Base-by-base conservation (phyloP, 2,329 filamentous ascomycete species). In the Arthroderma sp. region DNA sequence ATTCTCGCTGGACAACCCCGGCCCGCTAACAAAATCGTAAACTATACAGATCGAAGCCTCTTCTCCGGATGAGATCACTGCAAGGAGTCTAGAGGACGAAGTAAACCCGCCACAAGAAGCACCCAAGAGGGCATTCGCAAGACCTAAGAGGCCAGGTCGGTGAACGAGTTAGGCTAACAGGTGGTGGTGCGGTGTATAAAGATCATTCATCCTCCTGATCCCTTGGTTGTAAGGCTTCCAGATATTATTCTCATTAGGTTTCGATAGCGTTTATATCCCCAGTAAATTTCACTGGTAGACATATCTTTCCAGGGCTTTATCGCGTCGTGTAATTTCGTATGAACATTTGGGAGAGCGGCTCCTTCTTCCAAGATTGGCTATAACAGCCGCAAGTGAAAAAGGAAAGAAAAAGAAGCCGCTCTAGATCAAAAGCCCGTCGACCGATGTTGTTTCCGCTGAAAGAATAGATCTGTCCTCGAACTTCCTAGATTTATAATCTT, bases 401-500 rank as follows among this genome's bases (percentile, higher is more conserved):
- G 36, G 36, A 22, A 11, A 22, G 10, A 15, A 38, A 6, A 38
- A 5, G 9, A n/a, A 40, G 38, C 38, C 9, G 4, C 29, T 11
- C 8, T 5, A 33, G n/a, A 39, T 42, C 40, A 47, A 28, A 49
- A 37, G 28, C 42, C 50, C 27, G 50, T 47, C 29, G 46, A 39
- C 37, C 51, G 51, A 51, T 53, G 51, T 38, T 50, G 48, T 70
- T 85, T 85, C 65, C 84, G 83, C 66, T 83, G 78, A 62, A 82
- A 80, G 55, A 80, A 78, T 68, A 96, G 74, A 75, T 98, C 91
- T 59, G 91, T 98, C 68, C 91, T 80, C 48, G 83, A 91, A 72
- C 85, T 94, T 36, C 91, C 91, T 60, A 98, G 68, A 63, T 98
- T 98, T 62, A 98, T 96, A 66, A 98, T 98, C 78, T 98, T 98